Conservation (phyloP, 495 filamentous ascomycete genomes). For the Podospora sp. region DNA sequence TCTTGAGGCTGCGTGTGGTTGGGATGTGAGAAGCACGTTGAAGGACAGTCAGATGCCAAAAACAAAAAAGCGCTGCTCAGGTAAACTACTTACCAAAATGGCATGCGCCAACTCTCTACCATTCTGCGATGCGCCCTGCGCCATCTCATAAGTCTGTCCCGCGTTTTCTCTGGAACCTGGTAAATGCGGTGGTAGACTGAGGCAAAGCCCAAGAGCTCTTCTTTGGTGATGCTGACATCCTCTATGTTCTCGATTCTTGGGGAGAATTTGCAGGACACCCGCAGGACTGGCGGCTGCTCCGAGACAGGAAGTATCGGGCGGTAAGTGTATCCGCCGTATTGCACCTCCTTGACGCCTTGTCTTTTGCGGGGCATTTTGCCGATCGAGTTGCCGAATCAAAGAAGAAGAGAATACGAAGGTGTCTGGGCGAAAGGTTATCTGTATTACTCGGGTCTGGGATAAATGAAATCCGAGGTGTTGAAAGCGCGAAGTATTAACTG, state of each 20-base stretch:
- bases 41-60: too few relatives aligned
- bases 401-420: background rate
- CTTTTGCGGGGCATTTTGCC: background rate
- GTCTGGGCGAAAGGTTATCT: background rate
- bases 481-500: too few relatives aligned
- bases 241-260: background rate
- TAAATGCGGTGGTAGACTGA: conserved; percentile 20
- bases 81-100: background rate
- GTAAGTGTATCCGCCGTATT: background rate
- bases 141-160: conserved; percentile 17
- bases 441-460: too few relatives aligned
- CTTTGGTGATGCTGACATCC: conserved; percentile 2
- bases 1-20: too few relatives aligned
- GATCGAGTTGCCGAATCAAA: background rate
- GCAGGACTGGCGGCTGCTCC: conserved; percentile 1
- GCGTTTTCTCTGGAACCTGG: conserved; percentile 14
- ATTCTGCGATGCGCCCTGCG: background rate
- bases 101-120: conserved; percentile 15
- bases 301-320: background rate
- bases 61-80: background rate
- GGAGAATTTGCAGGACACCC: background rate
- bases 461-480: too few relatives aligned
- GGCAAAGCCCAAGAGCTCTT: conserved; percentile 13
- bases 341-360: background rate
- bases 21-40: too few relatives aligned